Evolutionary conservation across 495 filamentous ascomycete genomes (phyloP), one percentile per base, ranked within the genome.

Genomic region (Talaromyces wortmannii): DNA sequence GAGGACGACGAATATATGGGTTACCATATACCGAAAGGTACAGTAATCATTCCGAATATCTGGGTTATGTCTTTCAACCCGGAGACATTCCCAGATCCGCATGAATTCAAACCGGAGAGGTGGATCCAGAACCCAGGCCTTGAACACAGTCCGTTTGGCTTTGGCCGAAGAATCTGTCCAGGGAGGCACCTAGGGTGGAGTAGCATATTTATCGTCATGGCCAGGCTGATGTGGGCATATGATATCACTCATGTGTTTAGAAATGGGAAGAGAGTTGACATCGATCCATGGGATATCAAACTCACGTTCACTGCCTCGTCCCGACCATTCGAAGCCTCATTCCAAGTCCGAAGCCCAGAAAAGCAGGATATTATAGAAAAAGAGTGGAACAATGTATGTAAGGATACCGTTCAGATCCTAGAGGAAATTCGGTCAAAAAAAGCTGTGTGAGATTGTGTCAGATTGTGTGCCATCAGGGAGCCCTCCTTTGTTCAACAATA

Each of bases 1-100:
- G 59, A 68, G 6, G 81, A 83, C 51, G 78, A 84, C 52, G 72
- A 69, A 10, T 79, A 81, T 55, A 56, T 69, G 11, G 78, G 77
- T 31, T 75, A 73, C 57, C 66, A 65, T 13, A 79, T 81, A 42
- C 77, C 79, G 12, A 70, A 70, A 51, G 64, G 68, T 45, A 62
- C 76, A 3, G 64, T 62, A 7, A 64, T 79, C 2, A 61, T 73
- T 47, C 64, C 67, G 30, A 77, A 75, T 51, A 69, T 67, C 5
- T 79, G 73, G 71, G 58, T 64, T 15, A 77, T 80, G 59, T 61
- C 73, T 48, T 66, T 65, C 47, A 71, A 78, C 58, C 64, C 67
- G 16, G 50, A 59, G 6, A 59, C 66, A 50, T 68, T 75, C 59
- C 65, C 67, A 0, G 60, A 71, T 7, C 76, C 75, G 3, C 46